Conservation (phyloP, 139 green algal genomes). For the Eudorina sp. region DNA sequence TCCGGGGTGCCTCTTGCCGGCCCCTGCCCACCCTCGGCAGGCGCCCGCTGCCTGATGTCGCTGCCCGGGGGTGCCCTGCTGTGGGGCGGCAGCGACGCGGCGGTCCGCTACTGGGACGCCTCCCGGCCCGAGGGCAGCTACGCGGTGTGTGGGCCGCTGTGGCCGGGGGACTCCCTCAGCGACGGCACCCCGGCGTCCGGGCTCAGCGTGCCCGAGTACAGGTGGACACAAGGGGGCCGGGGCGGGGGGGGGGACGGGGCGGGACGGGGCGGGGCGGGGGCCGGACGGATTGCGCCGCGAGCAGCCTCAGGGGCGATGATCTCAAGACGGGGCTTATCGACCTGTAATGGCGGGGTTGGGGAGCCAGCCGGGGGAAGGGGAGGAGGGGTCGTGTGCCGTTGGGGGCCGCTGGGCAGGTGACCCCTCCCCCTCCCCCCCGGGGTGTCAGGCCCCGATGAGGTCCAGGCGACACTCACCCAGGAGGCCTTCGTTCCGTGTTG, state of each 20-base stretch:
- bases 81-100: constrained; percentile 76
- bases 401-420: too few species aligned
- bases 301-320: too few species aligned
- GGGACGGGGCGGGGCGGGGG: neutral
- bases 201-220: constrained; percentile 62
- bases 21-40: constrained; percentile 26
- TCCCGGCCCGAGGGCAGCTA: constrained; percentile 72
- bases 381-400: too few species aligned
- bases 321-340: too few species aligned
- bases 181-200: constrained; percentile 10
- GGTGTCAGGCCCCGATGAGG: too few species aligned
- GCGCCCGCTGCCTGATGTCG: constrained; percentile 74
- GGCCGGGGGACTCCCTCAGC: constrained; percentile 32
- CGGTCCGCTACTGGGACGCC: constrained; percentile 76
- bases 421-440: too few species aligned
- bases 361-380: too few species aligned
- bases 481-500: too few species aligned
- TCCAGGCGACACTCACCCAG: too few species aligned
- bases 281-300: too few species aligned
- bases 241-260: neutral
- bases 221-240: neutral
- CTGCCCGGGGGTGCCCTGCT: constrained; percentile 72
- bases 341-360: too few species aligned
- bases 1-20: neutral
- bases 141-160: constrained; percentile 71